Evolutionary conservation across 305 asterid genomes (phyloP), one percentile per base, ranked within the genome.

Genomic region (Fraxinus latifolia): DNA sequence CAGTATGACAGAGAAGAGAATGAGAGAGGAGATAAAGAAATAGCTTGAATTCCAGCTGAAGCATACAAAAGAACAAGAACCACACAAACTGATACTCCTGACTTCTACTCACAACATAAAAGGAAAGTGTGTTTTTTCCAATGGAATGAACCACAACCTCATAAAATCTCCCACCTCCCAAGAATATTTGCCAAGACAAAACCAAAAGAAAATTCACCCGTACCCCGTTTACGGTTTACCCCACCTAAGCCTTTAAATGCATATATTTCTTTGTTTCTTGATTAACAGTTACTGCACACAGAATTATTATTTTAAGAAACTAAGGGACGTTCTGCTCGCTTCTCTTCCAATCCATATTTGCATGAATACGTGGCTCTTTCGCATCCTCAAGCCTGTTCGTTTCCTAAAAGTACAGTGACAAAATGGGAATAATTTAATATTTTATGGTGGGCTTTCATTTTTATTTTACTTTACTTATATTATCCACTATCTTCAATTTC

Each of bases 291-390:
- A 47, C 70, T 34, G 58, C 58, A 47, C 58, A 47, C 58, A 5
- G 7, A 15, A 3, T 2, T 9, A 70, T 74, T 75, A 55, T 77
- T 36, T 60, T 33, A 17, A 72, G 82, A 83, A 89, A 88, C 87
- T 0, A 39, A 39, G 14, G 50, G 50, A 39, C 2, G 15, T 39
- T 39, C 50, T 39, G 50, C 5, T 42, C 76, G 81, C 87, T 82
- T 72, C 82, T 55, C 36, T 77, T 72, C 80, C 82, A 79, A 67
- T 60, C 50, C 50, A 47, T 86, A 42, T 19, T 77, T 31, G 76
- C 76, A 36, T 6, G 80, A 60, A 84, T 39, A 91, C 98, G 97
- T 94, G 98, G 96, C 91, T 73, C 77, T 82, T 84, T 86, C 78
- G 58, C 79, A 83, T 85, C 98, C 97, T 90, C 96, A 90, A 53